Percentiles rank a stretch among this genome's conserved stretches.
Conservation (phyloP, 202 grass and related monocot species). For the Zizania palustris region DNA sequence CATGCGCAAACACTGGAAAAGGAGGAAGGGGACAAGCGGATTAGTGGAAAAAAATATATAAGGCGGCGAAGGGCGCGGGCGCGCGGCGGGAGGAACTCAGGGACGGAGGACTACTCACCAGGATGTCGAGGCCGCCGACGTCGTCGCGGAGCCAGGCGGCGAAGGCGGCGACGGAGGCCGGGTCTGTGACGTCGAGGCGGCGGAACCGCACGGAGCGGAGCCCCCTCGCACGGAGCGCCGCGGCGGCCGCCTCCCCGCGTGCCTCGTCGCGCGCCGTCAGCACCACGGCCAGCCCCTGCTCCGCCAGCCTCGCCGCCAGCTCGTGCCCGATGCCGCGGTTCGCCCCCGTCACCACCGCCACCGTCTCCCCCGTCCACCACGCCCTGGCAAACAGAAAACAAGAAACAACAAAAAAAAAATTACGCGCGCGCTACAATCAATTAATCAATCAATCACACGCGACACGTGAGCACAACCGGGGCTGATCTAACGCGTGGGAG, state of each 20-base stretch:
- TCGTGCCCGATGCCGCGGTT: slow-evolving; percentile 82
- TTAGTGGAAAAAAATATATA: too few relatives aligned
- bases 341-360: slow-evolving; percentile 88
- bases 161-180: slow-evolving; percentile 62
- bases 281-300: slow-evolving; percentile 73
- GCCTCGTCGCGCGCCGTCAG: slow-evolving; percentile 65
- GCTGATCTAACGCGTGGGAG: not conserved
- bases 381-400: not conserved
- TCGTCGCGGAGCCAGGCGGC: slow-evolving; percentile 57
- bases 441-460: too few relatives aligned
- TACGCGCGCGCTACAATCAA: too few relatives aligned
- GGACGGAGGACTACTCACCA: slow-evolving; percentile 58
- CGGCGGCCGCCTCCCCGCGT: slow-evolving; percentile 70
- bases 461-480: not conserved
- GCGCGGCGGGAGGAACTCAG: too few relatives aligned
- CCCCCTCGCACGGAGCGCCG: slow-evolving; percentile 42
- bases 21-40: not conserved
- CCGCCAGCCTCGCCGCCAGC: slow-evolving; percentile 61
- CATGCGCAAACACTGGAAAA: too few relatives aligned
- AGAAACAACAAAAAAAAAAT: too few relatives aligned
- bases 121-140: slow-evolving; percentile 73
- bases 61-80: too few relatives aligned
- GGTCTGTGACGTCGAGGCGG: slow-evolving; percentile 66
- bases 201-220: slow-evolving; percentile 46
- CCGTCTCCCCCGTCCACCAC: slow-evolving; percentile 87